These are phyloP conservation scores for Psilocybe azurescens DNA, from an alignment of 768 basidiomycete species.

Conservation along the genomic window DNA sequence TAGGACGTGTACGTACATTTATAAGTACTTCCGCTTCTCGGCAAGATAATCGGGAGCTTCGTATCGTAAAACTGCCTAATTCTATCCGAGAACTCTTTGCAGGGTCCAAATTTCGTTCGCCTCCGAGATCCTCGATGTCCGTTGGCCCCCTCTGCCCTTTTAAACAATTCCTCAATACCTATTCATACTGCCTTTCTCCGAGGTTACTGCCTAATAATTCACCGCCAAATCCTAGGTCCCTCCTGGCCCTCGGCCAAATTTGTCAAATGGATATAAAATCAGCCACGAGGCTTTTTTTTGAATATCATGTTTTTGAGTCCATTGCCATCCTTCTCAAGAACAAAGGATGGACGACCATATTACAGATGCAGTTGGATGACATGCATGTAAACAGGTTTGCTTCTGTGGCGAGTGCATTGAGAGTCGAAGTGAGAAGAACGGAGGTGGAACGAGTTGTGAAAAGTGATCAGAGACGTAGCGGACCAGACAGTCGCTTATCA, in stretches of 20 bases:
- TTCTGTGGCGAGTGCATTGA: background rate
- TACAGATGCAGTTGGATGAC: background rate
- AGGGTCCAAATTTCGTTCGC: conserved; percentile 4
- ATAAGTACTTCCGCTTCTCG: conserved; percentile 26
- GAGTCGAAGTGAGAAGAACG: background rate
- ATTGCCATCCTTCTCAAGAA: background rate
- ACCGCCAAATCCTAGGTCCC: background rate
- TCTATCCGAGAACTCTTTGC: conserved; percentile 10
- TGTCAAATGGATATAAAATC: conserved; percentile 24
- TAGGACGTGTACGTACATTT: conserved; percentile 25
- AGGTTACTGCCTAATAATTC: conserved; percentile 2
- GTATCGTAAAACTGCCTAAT: conserved; percentile 8
- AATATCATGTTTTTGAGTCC: conserved; percentile 4
- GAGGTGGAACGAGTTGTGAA: conserved; percentile 2
- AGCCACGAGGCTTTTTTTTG: conserved; percentile 24
- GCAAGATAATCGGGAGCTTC: conserved; percentile 28
- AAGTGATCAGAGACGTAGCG: conserved; percentile 2
- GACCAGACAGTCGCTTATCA: conserved; percentile 6
- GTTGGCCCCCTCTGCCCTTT: background rate
- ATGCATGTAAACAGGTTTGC: conserved; percentile 1
- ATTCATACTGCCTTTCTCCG: conserved; percentile 6
- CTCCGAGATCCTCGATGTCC: conserved; percentile 9
- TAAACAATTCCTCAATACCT: background rate
- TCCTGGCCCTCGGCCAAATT: conserved; percentile 6
- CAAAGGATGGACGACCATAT: background rate